Percentiles rank a stretch among this genome's conserved stretches.
phyloP scores from a whole-genome alignment of 2,329 filamentous ascomycete genomes.

The Ophiostoma pallidulum region DNA sequence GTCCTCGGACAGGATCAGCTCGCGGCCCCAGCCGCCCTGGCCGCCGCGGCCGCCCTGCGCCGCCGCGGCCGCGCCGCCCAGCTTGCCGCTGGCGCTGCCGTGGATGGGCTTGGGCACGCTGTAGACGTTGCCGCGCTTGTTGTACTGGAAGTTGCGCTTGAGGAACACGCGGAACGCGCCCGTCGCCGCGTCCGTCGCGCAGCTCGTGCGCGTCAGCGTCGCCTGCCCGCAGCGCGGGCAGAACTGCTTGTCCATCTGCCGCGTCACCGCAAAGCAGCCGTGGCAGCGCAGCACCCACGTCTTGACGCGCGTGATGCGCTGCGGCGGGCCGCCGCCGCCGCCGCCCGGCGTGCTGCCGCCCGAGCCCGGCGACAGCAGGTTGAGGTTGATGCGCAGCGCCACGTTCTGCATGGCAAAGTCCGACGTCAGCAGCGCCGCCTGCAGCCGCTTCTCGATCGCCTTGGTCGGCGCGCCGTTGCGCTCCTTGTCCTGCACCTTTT shows the following conservation, averaged over 20 bases:
- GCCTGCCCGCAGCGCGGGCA: conserved; percentile 84
- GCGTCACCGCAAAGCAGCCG: conserved; percentile 78
- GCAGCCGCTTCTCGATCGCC: conserved; percentile 55
- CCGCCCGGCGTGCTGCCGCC: too few species aligned
- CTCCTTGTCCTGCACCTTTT: conserved; percentile 69
- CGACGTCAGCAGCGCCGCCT: conserved; percentile 85
- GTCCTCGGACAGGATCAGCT: conserved; percentile 81
- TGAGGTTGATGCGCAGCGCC: conserved; percentile 82
- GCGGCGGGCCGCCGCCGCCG: too few species aligned
- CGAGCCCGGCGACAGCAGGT: conserved; percentile 58
- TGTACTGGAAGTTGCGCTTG: conserved; percentile 94
- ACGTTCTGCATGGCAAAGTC: conserved; percentile 99
- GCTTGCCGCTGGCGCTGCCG: conserved; percentile 71
- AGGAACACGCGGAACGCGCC: conserved; percentile 80
- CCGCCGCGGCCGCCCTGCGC: conserved; percentile 50
- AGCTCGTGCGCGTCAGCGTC: conserved; percentile 74
- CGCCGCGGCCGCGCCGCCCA: too few species aligned
- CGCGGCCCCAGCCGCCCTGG: conserved; percentile 76
- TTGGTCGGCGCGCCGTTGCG: conserved; percentile 37
- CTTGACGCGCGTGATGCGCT: conserved; percentile 76
- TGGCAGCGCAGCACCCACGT: conserved; percentile 90
- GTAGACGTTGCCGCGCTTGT: conserved; percentile 83
- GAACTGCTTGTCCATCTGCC: conserved; percentile 82
- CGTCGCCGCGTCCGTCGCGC: conserved; percentile 62
- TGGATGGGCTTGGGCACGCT: conserved; percentile 85